These are phyloP conservation scores for Colletotrichum caudatum DNA, from an alignment of 2,329 filamentous ascomycete genomes.

Conservation along the genomic window DNA sequence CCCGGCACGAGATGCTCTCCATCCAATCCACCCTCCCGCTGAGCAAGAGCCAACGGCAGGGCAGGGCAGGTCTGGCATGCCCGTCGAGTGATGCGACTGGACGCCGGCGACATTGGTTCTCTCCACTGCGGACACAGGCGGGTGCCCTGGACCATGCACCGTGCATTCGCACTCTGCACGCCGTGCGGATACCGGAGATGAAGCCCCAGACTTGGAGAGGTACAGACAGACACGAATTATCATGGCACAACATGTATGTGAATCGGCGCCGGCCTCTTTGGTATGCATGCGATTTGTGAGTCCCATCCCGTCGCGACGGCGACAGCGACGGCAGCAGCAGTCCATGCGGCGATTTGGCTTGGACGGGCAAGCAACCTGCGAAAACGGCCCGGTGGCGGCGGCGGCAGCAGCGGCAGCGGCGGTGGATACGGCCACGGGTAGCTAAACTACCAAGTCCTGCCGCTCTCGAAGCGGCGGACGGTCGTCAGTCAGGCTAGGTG, in stretches of 20 bases:
- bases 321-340: neutral
- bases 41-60: slow-evolving; percentile 38
- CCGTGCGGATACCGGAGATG: slow-evolving; percentile 27
- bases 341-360: neutral
- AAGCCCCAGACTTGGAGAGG: slow-evolving; percentile 3
- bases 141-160: neutral
- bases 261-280: neutral
- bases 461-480: neutral
- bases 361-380: too few species aligned
- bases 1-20: slow-evolving; percentile 31
- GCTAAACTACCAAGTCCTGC: neutral
- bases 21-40: slow-evolving; percentile 37
- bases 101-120: neutral
- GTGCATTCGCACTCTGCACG: slow-evolving; percentile 22
- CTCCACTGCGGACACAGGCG: slow-evolving; percentile 1
- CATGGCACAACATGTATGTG: neutral
- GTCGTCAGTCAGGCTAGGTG: neutral
- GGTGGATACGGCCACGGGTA: neutral
- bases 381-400: neutral
- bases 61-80: slow-evolving; percentile 5
- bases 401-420: neutral
- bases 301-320: neutral
- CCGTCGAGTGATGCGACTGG: slow-evolving; percentile 38
- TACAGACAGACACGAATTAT: neutral
- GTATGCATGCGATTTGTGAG: neutral